Percentiles rank a stretch among this genome's conserved stretches.
These are phyloP conservation scores for Kwoniella dendrophila DNA, from an alignment of 768 basidiomycete genomes.

Conservation along the genomic window DNA sequence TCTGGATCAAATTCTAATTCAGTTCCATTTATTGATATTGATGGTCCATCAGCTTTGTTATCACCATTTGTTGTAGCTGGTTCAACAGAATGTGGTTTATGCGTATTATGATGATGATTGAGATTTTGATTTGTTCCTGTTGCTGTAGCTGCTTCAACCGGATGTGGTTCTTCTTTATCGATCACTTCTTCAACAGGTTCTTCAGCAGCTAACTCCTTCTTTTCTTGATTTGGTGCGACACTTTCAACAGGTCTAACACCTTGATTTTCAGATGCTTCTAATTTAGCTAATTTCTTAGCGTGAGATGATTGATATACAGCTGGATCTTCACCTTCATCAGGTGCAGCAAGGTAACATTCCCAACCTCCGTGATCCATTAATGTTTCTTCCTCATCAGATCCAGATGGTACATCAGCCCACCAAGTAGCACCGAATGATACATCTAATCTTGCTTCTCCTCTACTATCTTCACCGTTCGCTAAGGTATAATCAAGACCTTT, in stretches of 20 bases:
- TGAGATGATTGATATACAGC: conserved; percentile 79
- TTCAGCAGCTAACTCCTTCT: conserved; percentile 3
- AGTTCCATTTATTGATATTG: conserved; percentile 45
- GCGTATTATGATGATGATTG: not conserved
- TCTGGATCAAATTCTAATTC: conserved; percentile 55
- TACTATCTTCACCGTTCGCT: conserved; percentile 62
- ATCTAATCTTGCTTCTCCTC: conserved; percentile 78
- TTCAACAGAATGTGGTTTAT: conserved; percentile 4
- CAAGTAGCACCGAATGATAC: conserved; percentile 85
- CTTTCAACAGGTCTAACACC: conserved; percentile 7
- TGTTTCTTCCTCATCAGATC: conserved; percentile 47
- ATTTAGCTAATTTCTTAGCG: conserved; percentile 56
- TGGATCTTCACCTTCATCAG: conserved; percentile 92
- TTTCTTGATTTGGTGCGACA: conserved; percentile 12
- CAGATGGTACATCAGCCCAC: conserved; percentile 49
- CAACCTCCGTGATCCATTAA: conserved; percentile 71
- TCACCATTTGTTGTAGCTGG: conserved; percentile 6
- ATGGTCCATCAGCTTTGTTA: conserved; percentile 26
- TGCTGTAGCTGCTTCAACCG: conserved; percentile 5
- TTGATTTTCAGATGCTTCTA: conserved; percentile 25
- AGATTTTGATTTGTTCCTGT: not conserved
- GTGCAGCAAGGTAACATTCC: conserved; percentile 97
- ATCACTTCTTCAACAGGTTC: too few species aligned
- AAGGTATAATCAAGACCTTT: conserved; percentile 94
- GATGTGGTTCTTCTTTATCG: not conserved